These are phyloP conservation scores for Phialophora verrucosa DNA, from an alignment of 2,329 filamentous ascomycete genomes.

Conservation along the genomic window DNA sequence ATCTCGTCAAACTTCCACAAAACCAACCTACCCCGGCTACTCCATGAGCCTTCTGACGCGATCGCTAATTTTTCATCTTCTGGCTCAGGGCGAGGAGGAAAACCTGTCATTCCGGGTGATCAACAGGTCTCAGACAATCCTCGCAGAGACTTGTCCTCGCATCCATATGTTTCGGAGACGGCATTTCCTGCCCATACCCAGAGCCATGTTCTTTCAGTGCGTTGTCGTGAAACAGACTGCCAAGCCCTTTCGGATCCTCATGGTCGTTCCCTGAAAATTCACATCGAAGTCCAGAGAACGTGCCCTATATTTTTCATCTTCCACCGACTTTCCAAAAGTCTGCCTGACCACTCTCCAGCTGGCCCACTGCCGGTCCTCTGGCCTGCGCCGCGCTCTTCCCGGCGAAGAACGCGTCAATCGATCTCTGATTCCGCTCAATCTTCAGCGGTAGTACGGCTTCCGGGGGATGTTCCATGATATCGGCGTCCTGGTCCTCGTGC, in stretches of 20 bases:
- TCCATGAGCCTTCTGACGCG: not conserved
- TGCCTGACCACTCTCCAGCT: not conserved
- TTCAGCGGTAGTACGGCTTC: constrained; percentile 17
- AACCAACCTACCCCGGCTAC: not conserved
- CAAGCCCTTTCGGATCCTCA: not conserved
- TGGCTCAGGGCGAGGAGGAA: not conserved
- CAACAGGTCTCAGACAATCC: not conserved
- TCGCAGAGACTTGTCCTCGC: not conserved
- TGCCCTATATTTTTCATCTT: not conserved
- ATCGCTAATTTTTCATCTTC: not conserved
- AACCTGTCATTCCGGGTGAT: not conserved
- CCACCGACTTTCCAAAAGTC: not conserved
- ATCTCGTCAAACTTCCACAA: not conserved
- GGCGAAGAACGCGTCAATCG: constrained; percentile 33
- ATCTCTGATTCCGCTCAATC: constrained; percentile 27
- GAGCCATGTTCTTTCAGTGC: not conserved
- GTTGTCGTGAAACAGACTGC: not conserved
- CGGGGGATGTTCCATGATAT: constrained; percentile 24
- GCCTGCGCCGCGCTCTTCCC: not conserved
- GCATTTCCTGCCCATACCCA: not conserved
- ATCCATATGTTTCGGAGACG: not conserved
- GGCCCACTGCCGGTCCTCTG: not conserved
- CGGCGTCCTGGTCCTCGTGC: constrained; percentile 20
- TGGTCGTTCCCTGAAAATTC: not conserved
- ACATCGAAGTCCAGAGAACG: not conserved